Conservation (phyloP, 1,139 yeast species). For the Dujonia santamariae region DNA sequence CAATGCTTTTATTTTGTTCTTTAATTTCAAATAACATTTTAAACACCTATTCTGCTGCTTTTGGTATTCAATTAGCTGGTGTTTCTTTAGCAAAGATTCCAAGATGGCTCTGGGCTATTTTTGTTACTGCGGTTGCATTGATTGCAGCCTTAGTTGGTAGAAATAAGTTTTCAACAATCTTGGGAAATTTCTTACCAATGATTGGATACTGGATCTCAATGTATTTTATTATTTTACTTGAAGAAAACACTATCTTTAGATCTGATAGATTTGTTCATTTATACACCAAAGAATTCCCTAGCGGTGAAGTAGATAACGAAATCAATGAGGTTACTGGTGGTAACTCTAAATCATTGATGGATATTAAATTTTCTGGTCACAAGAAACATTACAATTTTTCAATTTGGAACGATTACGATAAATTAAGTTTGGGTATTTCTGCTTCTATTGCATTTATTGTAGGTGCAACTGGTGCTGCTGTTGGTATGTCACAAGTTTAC, state of each 20-base stretch:
- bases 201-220: constrained; percentile 92
- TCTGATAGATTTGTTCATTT: constrained; percentile 45
- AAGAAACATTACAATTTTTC: constrained; percentile 58
- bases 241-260: constrained; percentile 76
- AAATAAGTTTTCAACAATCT: constrained; percentile 67
- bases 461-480: constrained; percentile 73
- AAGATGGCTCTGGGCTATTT: constrained; percentile 74
- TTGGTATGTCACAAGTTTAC: constrained; percentile 82
- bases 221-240: constrained; percentile 67
- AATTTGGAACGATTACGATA: constrained; percentile 57
- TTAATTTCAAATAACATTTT: constrained; percentile 77
- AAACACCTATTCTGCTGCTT: constrained; percentile 82
- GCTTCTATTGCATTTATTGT: constrained; percentile 56
- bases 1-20: constrained; percentile 66
- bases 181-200: constrained; percentile 92
- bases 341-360: constrained; percentile 7
- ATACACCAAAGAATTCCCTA: constrained; percentile 53
- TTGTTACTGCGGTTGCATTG: constrained; percentile 62
- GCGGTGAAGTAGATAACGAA: constrained; percentile 4
- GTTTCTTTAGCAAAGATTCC: constrained; percentile 62
- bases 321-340: constrained; percentile 3
- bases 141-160: constrained; percentile 76
- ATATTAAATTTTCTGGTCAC: constrained; percentile 13
- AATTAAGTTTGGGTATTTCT: constrained; percentile 62
- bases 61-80: constrained; percentile 73